Evolutionary conservation across 805 yeast genomes (phyloP), one percentile per base, ranked within the genome.

Genomic region (Starmerella cellae): DNA sequence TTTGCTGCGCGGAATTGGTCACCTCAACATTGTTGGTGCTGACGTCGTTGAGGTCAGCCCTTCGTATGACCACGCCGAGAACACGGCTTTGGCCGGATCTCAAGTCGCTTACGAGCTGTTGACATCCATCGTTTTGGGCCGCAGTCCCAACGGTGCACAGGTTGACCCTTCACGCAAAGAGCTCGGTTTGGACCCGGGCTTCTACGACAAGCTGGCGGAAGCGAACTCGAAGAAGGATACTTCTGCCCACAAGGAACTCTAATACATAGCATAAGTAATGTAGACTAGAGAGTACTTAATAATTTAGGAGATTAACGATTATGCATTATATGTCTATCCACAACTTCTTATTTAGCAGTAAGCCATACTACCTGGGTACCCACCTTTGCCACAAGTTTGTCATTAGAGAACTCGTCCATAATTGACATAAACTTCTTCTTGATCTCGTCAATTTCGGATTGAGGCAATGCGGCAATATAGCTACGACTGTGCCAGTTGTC

Each of bases 21-120:
- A 74, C 1, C 59, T 79, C 43, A 68, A 75, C 45, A 46, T 80
- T 33, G 75, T 80, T 3, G 88, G 88, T 19, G 83, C 79, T 13
- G 91, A 80, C 53, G 68, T 80, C 24, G 88, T 81, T 3, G 88
- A 81, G 58, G 82, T 77, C 4, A 61, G 76, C 30, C 82, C 83
- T 3, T 75, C 81, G 1, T 77, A 62, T 48, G 80, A 77, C 39
- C 70, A 70, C 42, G 70, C 76, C 14, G 82, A 71, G 48, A 66
- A 70, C 44, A 77, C 84, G 4, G 70, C 77, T 14, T 60, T 76
- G 46, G 76, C 78, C 3, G 84, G 79, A 3, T 75, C 80, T 2
- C 78, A 75, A 45, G 74, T 75, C 38, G 73, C 76, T 1, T 80
- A 62, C 60, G 93, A 82, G 58, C 53, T 82, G 32, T 59, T 81